These are phyloP conservation scores for Plectosphaerella plurivora DNA, from an alignment of 2,329 filamentous ascomycete species.

Conservation along the genomic window DNA sequence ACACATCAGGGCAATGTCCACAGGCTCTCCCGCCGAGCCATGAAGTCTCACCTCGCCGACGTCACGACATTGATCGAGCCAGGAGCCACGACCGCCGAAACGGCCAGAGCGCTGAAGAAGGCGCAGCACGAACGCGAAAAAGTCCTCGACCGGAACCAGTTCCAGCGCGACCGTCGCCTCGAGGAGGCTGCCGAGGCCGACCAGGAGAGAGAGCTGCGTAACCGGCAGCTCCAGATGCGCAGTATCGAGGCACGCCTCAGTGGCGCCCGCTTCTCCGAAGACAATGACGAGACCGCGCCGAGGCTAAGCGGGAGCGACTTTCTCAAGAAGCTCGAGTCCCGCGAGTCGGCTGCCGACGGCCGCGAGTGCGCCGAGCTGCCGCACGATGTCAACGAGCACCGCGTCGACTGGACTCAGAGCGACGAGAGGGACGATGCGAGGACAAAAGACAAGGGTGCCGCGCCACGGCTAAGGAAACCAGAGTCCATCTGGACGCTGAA, in stretches of 20 bases:
- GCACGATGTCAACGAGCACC: slow-evolving; percentile 26
- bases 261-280: slow-evolving; percentile 6
- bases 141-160: slow-evolving; percentile 36
- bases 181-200: slow-evolving; percentile 30
- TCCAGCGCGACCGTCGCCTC: slow-evolving; percentile 32
- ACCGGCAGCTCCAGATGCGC: slow-evolving; percentile 16
- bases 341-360: slow-evolving; percentile 3
- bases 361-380: slow-evolving; percentile 17
- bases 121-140: slow-evolving; percentile 32
- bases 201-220: slow-evolving; percentile 14
- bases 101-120: slow-evolving; percentile 28
- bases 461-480: slow-evolving; percentile 33
- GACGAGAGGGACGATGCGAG: slow-evolving; percentile 34
- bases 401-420: slow-evolving; percentile 56
- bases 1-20: slow-evolving; percentile 31
- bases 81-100: slow-evolving; percentile 25
- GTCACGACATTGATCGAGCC: slow-evolving; percentile 12
- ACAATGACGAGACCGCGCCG: slow-evolving; percentile 15
- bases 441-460: slow-evolving; percentile 9
- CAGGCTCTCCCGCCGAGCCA: slow-evolving; percentile 35
- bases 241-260: slow-evolving; percentile 24
- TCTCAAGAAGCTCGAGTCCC: slow-evolving; percentile 12
- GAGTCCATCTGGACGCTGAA: slow-evolving; percentile 47
- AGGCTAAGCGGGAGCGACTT: slow-evolving; percentile 34
- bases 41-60: slow-evolving; percentile 34